Conservation (phyloP, 2,329 filamentous ascomycete species). For the Grosmannia penicillata region DNA sequence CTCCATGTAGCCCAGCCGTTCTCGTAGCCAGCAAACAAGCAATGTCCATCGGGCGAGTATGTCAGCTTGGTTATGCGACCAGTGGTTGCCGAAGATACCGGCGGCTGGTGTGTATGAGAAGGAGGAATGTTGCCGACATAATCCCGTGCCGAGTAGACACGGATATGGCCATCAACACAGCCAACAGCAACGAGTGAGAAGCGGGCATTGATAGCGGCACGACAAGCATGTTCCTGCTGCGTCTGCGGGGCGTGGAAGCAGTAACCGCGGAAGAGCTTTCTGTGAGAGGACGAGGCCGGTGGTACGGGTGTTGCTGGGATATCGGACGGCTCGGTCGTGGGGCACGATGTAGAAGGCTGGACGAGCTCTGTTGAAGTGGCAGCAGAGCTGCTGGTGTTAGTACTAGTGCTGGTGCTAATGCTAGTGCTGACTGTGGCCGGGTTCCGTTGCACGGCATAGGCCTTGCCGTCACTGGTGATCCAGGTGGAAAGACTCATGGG, state of each 20-base stretch:
- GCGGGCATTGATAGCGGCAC: conserved; percentile 77
- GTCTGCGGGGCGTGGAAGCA: conserved; percentile 68
- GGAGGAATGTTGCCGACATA: conserved; percentile 84
- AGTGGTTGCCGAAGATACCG: conserved; percentile 50
- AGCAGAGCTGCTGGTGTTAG: background rate
- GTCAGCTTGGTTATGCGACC: conserved; percentile 59
- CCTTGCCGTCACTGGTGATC: conserved; percentile 77
- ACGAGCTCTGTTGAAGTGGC: background rate
- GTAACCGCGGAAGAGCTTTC: conserved; percentile 72
- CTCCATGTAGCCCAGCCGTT: conserved; percentile 95
- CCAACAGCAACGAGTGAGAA: conserved; percentile 89
- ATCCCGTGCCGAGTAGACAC: conserved; percentile 85
- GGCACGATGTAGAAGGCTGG: background rate
- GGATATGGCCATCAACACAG: conserved; percentile 62
- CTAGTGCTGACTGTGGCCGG: too few species aligned
- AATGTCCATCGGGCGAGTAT: conserved; percentile 94
- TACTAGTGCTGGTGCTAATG: too few species aligned
- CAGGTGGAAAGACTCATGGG: conserved; percentile 94
- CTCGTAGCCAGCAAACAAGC: conserved; percentile 84
- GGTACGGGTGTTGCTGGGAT: too few species aligned
- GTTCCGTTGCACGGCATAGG: conserved; percentile 81
- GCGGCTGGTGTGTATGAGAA: conserved; percentile 63
- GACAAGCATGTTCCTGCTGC: conserved; percentile 46
- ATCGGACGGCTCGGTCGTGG: too few species aligned
- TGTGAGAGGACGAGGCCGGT: conserved; percentile 20